phyloP scores from a whole-genome alignment of 805 yeast genomes.

The Saccharomycopsis olivae region DNA sequence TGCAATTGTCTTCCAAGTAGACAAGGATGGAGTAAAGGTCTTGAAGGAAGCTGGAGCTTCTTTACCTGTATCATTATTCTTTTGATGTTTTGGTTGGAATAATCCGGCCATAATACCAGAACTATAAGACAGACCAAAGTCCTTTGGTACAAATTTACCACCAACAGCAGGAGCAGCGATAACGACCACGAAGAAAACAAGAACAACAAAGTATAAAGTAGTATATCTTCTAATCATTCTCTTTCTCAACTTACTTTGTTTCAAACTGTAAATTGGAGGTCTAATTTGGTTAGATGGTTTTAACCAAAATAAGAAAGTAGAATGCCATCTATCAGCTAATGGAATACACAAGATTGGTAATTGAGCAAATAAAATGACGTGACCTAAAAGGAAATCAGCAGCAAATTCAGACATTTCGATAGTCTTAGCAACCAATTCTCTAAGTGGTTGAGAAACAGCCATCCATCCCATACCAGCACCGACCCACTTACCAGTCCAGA shows the following conservation, averaged over 20 bases:
- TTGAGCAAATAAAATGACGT: slow-evolving; percentile 45
- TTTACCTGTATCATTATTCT: slow-evolving; percentile 56
- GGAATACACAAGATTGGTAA: slow-evolving; percentile 55
- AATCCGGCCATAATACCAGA: slow-evolving; percentile 28
- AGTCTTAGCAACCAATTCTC: slow-evolving; percentile 54
- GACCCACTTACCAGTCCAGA: slow-evolving; percentile 77
- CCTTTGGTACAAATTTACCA: slow-evolving; percentile 21
- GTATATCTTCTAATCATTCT: slow-evolving; percentile 35
- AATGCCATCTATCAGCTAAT: slow-evolving; percentile 54
- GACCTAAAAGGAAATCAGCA: slow-evolving; percentile 51
- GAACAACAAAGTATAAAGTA: slow-evolving; percentile 32
- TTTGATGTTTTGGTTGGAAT: slow-evolving; percentile 50
- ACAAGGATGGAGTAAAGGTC: slow-evolving; percentile 41
- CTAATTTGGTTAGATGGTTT: slow-evolving; percentile 36
- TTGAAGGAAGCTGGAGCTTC: slow-evolving; percentile 22
- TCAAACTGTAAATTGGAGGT: slow-evolving; percentile 29
- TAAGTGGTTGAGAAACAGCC: slow-evolving; percentile 47
- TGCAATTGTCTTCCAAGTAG: slow-evolving; percentile 49
- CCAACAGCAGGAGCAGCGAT: slow-evolving; percentile 40
- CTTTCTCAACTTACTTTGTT: slow-evolving; percentile 30
- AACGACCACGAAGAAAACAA: slow-evolving; percentile 30
- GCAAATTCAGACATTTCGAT: slow-evolving; percentile 62
- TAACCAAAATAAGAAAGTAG: slow-evolving; percentile 58
- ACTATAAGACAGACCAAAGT: slow-evolving; percentile 15
- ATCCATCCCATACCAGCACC: slow-evolving; percentile 53